Conservation (phyloP, 2,329 filamentous ascomycete genomes). For the Sclerotiophoma versabilis region DNA sequence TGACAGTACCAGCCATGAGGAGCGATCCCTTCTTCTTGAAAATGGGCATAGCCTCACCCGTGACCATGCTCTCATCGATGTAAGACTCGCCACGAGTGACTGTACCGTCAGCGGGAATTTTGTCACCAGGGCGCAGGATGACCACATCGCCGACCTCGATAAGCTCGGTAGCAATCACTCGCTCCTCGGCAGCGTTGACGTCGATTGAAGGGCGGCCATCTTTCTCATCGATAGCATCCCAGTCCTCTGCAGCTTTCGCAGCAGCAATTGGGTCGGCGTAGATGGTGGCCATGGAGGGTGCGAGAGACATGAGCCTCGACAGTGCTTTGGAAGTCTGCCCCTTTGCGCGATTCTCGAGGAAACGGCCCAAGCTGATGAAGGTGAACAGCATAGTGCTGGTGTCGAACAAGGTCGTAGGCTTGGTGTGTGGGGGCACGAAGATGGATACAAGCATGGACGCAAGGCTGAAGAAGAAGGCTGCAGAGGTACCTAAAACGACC, state of each 20-base stretch:
- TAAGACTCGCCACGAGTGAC: slow-evolving; percentile 91
- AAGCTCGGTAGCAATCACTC: slow-evolving; percentile 88
- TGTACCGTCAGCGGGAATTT: slow-evolving; percentile 90
- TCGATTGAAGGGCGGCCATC: slow-evolving; percentile 51
- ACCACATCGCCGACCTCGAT: slow-evolving; percentile 94
- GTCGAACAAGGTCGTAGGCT: slow-evolving; percentile 91
- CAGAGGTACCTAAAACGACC: slow-evolving; percentile 90
- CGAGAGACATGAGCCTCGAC: slow-evolving; percentile 91
- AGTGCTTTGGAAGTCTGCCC: slow-evolving; percentile 95
- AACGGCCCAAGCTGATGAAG: slow-evolving; percentile 90
- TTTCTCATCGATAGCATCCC: slow-evolving; percentile 63
- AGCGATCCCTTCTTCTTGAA: slow-evolving; percentile 81
- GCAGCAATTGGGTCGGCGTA: slow-evolving; percentile 94
- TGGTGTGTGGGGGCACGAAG: slow-evolving; percentile 73
- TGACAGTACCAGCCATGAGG: slow-evolving; percentile 93
- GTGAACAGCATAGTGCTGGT: slow-evolving; percentile 98
- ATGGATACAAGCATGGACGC: slow-evolving; percentile 86
- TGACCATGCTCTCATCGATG: slow-evolving; percentile 98
- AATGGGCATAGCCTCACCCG: slow-evolving; percentile 94
- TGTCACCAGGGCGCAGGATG: slow-evolving; percentile 90
- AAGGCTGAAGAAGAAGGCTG: slow-evolving; percentile 95
- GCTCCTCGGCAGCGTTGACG: slow-evolving; percentile 77
- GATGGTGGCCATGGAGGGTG: slow-evolving; percentile 96
- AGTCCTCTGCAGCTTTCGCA: slow-evolving; percentile 85
- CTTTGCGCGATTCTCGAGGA: slow-evolving; percentile 92